Evolutionary conservation across 2,329 filamentous ascomycete species (phyloP).

Genomic region (Thermoascus crustaceus): DNA sequence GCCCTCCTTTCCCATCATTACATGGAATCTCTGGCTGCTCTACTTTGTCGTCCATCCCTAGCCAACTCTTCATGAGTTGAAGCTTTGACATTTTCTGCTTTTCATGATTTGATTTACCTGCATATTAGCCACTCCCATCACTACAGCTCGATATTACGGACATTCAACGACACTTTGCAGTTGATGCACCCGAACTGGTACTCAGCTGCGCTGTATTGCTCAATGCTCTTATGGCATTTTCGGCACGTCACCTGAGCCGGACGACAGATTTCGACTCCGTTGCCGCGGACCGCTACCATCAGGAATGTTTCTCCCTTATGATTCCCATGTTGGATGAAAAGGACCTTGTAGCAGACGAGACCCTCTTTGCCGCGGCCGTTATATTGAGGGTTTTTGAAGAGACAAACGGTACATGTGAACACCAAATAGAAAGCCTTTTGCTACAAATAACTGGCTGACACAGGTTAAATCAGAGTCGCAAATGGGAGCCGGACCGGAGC

Average conservation of each 20-base stretch:
- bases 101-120: too few species aligned
- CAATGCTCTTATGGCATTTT: conserved; percentile 36
- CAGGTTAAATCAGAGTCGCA: conserved; percentile 8
- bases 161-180: conserved; percentile 18
- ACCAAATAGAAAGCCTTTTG: neutral
- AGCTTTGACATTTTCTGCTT: too few species aligned
- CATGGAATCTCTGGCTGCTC: conserved; percentile 3
- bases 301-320: conserved; percentile 32
- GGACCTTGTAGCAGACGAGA: conserved; percentile 32
- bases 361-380: conserved; percentile 34
- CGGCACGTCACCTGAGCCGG: conserved; percentile 35
- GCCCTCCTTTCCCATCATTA: conserved; percentile 3
- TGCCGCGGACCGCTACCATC: conserved; percentile 35
- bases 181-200: conserved; percentile 17
- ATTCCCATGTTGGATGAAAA: conserved; percentile 34
- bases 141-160: conserved; percentile 20
- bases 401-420: conserved; percentile 37
- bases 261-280: conserved; percentile 32
- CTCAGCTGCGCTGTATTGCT: conserved; percentile 24
- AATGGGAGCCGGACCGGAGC: conserved; percentile 4
- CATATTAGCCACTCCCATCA: too few species aligned
- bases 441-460: neutral
- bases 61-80: too few species aligned
- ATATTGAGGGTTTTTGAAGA: conserved; percentile 35
- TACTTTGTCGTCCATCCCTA: too few species aligned